phyloP scores from a whole-genome alignment of 768 basidiomycete genomes.

The Plicaturopsis crispa region DNA sequence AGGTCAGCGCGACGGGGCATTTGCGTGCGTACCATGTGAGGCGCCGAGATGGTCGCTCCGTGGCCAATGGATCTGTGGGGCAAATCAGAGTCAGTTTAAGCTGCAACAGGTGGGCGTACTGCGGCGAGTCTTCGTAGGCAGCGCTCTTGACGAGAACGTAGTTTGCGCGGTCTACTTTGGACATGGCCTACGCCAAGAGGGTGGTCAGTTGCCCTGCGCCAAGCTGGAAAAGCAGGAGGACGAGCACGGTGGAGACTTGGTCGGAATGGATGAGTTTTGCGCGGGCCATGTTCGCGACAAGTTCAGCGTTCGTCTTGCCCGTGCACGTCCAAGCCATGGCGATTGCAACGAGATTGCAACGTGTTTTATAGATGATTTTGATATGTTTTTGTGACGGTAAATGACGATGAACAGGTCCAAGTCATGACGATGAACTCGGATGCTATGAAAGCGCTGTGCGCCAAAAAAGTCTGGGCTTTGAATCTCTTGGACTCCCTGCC shows the following conservation, averaged over 20 bases:
- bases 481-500: too few species aligned
- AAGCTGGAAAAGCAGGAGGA: conserved; percentile 1
- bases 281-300: conserved; percentile 75
- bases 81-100: conserved; percentile 5
- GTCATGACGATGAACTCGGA: too few species aligned
- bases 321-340: conserved; percentile 80
- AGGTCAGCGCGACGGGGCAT: neutral
- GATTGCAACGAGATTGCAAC: neutral
- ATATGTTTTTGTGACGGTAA: too few species aligned
- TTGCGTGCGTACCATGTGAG: conserved; percentile 69
- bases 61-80: conserved; percentile 61
- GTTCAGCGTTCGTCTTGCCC: conserved; percentile 63
- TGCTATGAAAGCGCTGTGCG: too few species aligned
- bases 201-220: neutral
- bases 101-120: conserved; percentile 39
- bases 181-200: conserved; percentile 49
- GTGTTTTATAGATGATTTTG: too few species aligned
- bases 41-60: conserved; percentile 91
- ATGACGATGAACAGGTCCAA: too few species aligned
- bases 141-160: conserved; percentile 38
- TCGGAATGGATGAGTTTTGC: too few species aligned
- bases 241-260: too few species aligned
- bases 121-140: conserved; percentile 79
- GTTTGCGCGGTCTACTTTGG: conserved; percentile 58
- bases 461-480: too few species aligned